Evolutionary conservation across 371 early-diverging fungal species (phyloP).

Genomic region (Mortierella sp.): DNA sequence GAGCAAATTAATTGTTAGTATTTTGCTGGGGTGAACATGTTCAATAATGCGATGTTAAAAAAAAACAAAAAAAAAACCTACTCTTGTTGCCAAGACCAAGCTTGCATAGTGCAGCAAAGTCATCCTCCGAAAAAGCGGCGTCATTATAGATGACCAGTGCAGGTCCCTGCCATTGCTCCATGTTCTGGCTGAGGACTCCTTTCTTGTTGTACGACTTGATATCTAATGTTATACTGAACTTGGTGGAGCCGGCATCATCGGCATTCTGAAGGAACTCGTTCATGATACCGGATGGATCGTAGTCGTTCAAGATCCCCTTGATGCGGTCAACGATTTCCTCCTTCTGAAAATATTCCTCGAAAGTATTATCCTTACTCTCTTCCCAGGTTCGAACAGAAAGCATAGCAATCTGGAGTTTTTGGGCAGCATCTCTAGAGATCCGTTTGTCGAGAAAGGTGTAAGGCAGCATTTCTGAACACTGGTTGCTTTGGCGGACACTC

Average conservation of each 20-base stretch:
- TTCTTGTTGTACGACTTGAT: neutral
- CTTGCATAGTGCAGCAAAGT: conserved; percentile 37
- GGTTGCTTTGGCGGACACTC: neutral
- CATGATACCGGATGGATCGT: conserved; percentile 35
- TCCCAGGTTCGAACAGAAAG: conserved; percentile 10
- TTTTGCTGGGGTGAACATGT: neutral
- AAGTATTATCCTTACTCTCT: conserved; percentile 12
- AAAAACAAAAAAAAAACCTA: conserved; percentile 7
- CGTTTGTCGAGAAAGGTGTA: neutral
- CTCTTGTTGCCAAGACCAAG: conserved; percentile 52
- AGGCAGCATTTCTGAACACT: neutral
- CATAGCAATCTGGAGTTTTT: conserved; percentile 13
- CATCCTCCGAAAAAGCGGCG: conserved; percentile 36
- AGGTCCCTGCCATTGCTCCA: conserved; percentile 56
- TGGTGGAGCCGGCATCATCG: conserved; percentile 53
- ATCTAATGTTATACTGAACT: conserved; percentile 45
- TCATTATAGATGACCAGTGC: conserved; percentile 54
- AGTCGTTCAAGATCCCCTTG: conserved; percentile 40
- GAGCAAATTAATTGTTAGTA: neutral
- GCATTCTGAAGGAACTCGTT: conserved; percentile 56
- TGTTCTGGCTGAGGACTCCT: conserved; percentile 19
- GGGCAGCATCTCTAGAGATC: too few relatives aligned
- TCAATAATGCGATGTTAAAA: neutral
- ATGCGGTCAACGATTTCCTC: conserved; percentile 27
- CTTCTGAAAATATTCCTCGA: conserved; percentile 25